phyloP scores from a whole-genome alignment of 768 basidiomycete genomes.

The Termitomyces sp. region DNA sequence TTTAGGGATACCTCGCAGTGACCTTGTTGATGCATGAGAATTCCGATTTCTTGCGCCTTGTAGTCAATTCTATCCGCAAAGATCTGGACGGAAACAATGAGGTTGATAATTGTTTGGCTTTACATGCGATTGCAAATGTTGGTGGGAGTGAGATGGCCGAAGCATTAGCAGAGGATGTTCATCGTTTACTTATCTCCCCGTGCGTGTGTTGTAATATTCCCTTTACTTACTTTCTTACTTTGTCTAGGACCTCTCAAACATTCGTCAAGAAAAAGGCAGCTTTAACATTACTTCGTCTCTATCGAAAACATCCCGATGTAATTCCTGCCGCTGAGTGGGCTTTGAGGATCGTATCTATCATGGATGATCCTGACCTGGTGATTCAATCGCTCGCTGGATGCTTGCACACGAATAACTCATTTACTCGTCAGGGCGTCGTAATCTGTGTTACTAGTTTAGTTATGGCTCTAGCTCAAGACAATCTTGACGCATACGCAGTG shows the following conservation, averaged over 20 bases:
- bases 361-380: constrained; percentile 91
- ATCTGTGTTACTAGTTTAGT: constrained; percentile 91
- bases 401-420: constrained; percentile 3
- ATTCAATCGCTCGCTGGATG: constrained; percentile 16
- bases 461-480: constrained; percentile 91
- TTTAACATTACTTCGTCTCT: constrained; percentile 85
- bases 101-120: constrained; percentile 91
- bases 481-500: constrained; percentile 85
- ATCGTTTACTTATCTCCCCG: constrained; percentile 93
- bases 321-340: constrained; percentile 96
- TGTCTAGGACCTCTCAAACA: constrained; percentile 78
- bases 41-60: constrained; percentile 92
- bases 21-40: constrained; percentile 99
- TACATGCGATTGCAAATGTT: constrained; percentile 98
- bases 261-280: constrained; percentile 99
- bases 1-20: constrained; percentile 93
- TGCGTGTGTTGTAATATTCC: constrained; percentile 54
- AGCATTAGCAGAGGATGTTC: constrained; percentile 89
- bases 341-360: constrained; percentile 87
- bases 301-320: constrained; percentile 94
- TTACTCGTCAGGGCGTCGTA: constrained; percentile 75
- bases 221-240: constrained; percentile 11
- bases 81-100: constrained; percentile 94
- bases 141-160: constrained; percentile 99
- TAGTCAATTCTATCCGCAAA: constrained; percentile 98